These are phyloP conservation scores for Fusarium verrucosum DNA, from an alignment of 2,329 filamentous ascomycete species.

Conservation along the genomic window DNA sequence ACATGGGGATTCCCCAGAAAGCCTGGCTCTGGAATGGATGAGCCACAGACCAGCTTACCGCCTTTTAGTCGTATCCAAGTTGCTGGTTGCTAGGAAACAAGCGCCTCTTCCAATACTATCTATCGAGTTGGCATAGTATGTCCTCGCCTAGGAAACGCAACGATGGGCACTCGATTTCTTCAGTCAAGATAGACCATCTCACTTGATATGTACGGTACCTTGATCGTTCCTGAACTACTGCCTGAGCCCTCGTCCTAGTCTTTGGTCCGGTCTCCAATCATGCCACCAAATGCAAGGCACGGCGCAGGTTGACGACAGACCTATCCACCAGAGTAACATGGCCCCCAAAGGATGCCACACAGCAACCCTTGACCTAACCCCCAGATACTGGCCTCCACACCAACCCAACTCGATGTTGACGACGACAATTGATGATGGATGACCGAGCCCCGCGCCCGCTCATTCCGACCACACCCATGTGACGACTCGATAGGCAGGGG, in stretches of 20 bases:
- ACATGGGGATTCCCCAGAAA: constrained; percentile 3
- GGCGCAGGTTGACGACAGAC: constrained; percentile 44
- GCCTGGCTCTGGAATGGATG: constrained; percentile 20
- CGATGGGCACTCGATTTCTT: not conserved
- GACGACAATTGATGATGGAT: constrained; percentile 30
- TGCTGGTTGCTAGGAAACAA: constrained; percentile 20
- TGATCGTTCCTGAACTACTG: constrained; percentile 41
- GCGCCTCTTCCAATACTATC: not conserved
- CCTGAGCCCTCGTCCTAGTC: constrained; percentile 31
- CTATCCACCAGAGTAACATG: constrained; percentile 33
- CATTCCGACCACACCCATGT: constrained; percentile 41
- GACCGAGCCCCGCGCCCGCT: constrained; percentile 38
- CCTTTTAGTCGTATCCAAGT: constrained; percentile 5
- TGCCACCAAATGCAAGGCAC: constrained; percentile 47
- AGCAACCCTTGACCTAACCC: constrained; percentile 22
- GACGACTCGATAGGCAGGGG: constrained; percentile 40
- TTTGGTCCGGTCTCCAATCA: constrained; percentile 40
- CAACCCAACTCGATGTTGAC: constrained; percentile 24
- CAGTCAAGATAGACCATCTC: constrained; percentile 1
- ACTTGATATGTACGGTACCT: constrained; percentile 26
- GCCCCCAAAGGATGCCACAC: constrained; percentile 27
- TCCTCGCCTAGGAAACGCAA: not conserved
- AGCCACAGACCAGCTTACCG: constrained; percentile 19
- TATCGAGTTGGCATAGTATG: not conserved
- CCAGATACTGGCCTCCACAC: constrained; percentile 27